phyloP scores from a whole-genome alignment of 257 asterid genomes.

The Fraxinus americana region DNA sequence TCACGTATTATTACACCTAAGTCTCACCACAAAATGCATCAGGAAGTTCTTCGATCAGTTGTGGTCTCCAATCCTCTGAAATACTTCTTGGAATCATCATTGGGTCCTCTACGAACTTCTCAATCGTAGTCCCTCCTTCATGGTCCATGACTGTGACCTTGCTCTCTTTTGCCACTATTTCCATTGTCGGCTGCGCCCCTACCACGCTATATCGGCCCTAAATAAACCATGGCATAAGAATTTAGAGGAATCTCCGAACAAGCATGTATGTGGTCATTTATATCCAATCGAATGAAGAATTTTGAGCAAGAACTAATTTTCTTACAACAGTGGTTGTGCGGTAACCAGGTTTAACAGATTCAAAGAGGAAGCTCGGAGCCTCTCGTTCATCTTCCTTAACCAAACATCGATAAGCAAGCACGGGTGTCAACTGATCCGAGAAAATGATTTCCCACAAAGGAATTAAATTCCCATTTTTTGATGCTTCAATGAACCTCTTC shows the following conservation, averaged over 20 bases:
- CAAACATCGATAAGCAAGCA: conserved; percentile 91
- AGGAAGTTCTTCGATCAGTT: conserved; percentile 64
- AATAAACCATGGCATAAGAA: conserved; percentile 5
- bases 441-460: conserved; percentile 73
- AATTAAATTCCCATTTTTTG: conserved; percentile 62
- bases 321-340: conserved; percentile 70
- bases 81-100: conserved; percentile 65
- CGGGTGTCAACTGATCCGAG: conserved; percentile 92
- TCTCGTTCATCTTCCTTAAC: conserved; percentile 86
- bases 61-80: conserved; percentile 78
- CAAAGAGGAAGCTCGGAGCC: conserved; percentile 88
- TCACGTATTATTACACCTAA: neutral
- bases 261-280: neutral
- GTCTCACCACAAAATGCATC: conserved; percentile 79
- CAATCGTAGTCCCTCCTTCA: conserved; percentile 40
- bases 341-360: conserved; percentile 84
- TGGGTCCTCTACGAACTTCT: conserved; percentile 69
- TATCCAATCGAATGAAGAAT: neutral
- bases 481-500: conserved; percentile 60
- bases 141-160: conserved; percentile 74
- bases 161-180: conserved; percentile 76
- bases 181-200: conserved; percentile 83
- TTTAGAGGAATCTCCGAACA: neutral
- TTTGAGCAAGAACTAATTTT: neutral
- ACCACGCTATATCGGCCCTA: conserved; percentile 93